A percentile compares a stretch with the other conserved stretches of the same genome.
Evolutionary conservation across 768 basidiomycete species (phyloP).

Genomic region (Leccinum uliginosum): DNA sequence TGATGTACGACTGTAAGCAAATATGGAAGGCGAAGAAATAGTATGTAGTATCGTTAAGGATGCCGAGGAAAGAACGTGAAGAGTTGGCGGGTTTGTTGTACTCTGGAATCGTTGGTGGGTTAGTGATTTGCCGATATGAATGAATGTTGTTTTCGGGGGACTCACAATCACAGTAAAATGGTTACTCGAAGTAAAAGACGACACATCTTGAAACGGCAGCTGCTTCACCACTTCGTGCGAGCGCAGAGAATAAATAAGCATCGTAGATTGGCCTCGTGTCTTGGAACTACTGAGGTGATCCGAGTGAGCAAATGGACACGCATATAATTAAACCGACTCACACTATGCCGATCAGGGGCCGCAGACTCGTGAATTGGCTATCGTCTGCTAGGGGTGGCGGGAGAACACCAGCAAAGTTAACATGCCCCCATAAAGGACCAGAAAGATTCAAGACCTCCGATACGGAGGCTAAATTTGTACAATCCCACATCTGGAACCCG

Average conservation of each 20-base stretch:
- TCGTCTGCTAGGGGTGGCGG: slow-evolving; percentile 25
- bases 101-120: slow-evolving; percentile 36
- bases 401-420: slow-evolving; percentile 40
- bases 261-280: slow-evolving; percentile 19
- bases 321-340: slow-evolving; percentile 17
- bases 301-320: slow-evolving; percentile 1
- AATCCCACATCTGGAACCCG: slow-evolving; percentile 62
- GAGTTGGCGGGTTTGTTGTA: slow-evolving; percentile 48
- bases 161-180: slow-evolving; percentile 58
- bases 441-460: slow-evolving; percentile 52
- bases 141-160: slow-evolving; percentile 5
- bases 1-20: slow-evolving; percentile 39
- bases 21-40: slow-evolving; percentile 44
- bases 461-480: slow-evolving; percentile 46
- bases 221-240: slow-evolving; percentile 49
- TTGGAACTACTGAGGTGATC: slow-evolving; percentile 18
- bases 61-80: slow-evolving; percentile 54
- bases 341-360: slow-evolving; percentile 34
- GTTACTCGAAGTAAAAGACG: slow-evolving; percentile 41
- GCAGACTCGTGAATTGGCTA: slow-evolving; percentile 31
- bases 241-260: slow-evolving; percentile 44
- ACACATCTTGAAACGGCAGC: slow-evolving; percentile 39
- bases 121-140: background rate
- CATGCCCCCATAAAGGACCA: slow-evolving; percentile 31
- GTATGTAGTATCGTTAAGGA: slow-evolving; percentile 49